Percentiles rank a stretch among this genome's conserved stretches.
These are phyloP conservation scores for Aphanomyces astaci DNA, from an alignment of 352 stramenopile species.

Conservation along the genomic window DNA sequence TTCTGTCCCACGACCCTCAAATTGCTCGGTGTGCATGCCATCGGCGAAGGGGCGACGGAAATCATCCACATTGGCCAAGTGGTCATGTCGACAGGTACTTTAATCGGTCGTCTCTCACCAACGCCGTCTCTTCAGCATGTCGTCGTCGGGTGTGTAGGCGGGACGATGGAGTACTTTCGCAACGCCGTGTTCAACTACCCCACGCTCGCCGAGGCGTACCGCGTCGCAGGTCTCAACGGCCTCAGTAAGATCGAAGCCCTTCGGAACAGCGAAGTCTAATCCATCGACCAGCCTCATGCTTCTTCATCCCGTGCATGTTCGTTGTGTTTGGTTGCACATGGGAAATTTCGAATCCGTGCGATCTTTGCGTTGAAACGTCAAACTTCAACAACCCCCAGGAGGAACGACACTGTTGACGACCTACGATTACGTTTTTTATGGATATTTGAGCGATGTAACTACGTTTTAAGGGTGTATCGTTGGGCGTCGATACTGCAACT, in stretches of 20 bases:
- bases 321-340: no score
- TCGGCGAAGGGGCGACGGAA: constrained; percentile 83
- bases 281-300: not conserved
- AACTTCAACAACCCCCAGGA: constrained; percentile 11
- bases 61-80: constrained; percentile 91
- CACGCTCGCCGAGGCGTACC: constrained; percentile 86
- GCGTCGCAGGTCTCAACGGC: constrained; percentile 78
- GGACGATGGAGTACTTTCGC: constrained; percentile 80
- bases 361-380: not conserved
- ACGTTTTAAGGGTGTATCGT: not conserved
- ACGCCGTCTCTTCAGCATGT: constrained; percentile 18
- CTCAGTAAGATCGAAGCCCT: constrained; percentile 36
- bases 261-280: not conserved
- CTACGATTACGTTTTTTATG: no score
- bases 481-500: no score
- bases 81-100: constrained; percentile 35
- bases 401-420: no score
- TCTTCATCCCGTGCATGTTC: no score
- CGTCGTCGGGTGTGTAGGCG: constrained; percentile 43
- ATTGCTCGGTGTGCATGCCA: constrained; percentile 80
- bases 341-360: no score
- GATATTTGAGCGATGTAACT: no score
- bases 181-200: constrained; percentile 90
- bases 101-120: not conserved
- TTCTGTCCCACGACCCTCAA: constrained; percentile 76